Base-by-base conservation (phyloP, 2,329 filamentous ascomycete species). In the Claviceps spartinae region DNA sequence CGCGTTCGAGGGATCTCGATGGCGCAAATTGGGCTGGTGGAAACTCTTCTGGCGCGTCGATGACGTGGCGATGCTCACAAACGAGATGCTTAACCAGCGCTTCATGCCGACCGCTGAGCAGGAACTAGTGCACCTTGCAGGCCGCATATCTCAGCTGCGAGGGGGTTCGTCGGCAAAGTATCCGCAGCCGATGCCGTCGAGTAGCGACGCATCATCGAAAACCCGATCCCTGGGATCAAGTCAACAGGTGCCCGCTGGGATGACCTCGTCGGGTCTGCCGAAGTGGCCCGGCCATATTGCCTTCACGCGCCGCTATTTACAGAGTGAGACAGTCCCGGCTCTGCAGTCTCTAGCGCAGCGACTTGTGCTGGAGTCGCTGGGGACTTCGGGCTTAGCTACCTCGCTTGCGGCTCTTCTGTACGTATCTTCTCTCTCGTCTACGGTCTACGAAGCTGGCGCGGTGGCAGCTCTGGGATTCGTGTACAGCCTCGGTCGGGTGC, bases 31-130 rank as follows among this genome's bases (percentile, higher is more conserved):
- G 4, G 78, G 82, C 16, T 97, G 91, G 90, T 96, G 88, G 85
- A 95, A 95, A 65, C 76, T 97, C 0, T 89, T 95, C 63, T 95
- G 89, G 89, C 82, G 88, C 20, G 89, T 93, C 24, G 91, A 97
- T 63, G 91, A 96, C 61, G 88, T 96, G 11, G 81, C 82, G 2
- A 85, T 91, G 76, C 82, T 95, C 51, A 83, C 86, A 2, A 80
- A 82, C 1, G 86, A 93, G 59, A 84, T 96, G 54, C 72, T 96
- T 3, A 78, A 79, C 54, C 82, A 83, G 56, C 76, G 79, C 6
- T 97, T 94, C 72, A 76, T 98, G 3, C 78, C 82, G 0, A 78
- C 78, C 3, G 84, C 90, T 0, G 90, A 96, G 66, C 83, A 83
- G 59, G 83, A 82, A 51, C 77, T 88, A n/a, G 83, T 95, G 47